These are phyloP conservation scores for Fusarium nodosum DNA, from an alignment of 2,329 filamentous ascomycete genomes.

Conservation along the genomic window DNA sequence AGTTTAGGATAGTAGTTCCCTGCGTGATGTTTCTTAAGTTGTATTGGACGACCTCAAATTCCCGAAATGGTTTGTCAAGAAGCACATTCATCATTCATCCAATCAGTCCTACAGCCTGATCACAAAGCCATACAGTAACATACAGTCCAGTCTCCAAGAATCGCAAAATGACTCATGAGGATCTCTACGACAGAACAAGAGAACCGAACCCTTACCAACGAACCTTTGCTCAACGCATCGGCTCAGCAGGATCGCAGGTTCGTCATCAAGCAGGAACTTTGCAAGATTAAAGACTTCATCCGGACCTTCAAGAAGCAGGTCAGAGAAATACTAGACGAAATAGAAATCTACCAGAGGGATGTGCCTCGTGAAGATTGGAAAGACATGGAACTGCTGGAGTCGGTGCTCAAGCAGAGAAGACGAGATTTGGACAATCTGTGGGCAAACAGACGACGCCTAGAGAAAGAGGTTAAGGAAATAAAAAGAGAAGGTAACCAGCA, in stretches of 20 bases:
- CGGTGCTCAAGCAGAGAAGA: background rate
- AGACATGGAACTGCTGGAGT: background rate
- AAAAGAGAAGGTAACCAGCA: background rate
- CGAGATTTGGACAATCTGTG: background rate
- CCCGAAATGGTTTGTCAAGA: background rate
- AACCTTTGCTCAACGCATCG: fast-evolving
- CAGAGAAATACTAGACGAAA: background rate
- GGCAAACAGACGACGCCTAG: background rate
- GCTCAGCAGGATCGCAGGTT: background rate
- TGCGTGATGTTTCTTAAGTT: too few relatives aligned
- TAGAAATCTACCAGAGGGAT: background rate
- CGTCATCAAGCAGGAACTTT: background rate
- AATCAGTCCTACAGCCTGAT: background rate
- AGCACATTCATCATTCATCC: background rate
- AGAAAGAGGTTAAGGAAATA: background rate
- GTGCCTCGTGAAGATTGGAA: background rate
- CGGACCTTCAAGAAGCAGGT: background rate
- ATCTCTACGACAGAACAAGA: background rate
- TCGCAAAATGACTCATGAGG: background rate
- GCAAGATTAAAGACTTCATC: background rate
- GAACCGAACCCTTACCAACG: fast-evolving
- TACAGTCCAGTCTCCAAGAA: background rate
- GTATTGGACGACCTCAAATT: background rate
- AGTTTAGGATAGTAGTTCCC: too few relatives aligned
- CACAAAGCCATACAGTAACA: background rate